Conservation (phyloP, 805 yeast genomes). For the Candida vartiovaarae region DNA sequence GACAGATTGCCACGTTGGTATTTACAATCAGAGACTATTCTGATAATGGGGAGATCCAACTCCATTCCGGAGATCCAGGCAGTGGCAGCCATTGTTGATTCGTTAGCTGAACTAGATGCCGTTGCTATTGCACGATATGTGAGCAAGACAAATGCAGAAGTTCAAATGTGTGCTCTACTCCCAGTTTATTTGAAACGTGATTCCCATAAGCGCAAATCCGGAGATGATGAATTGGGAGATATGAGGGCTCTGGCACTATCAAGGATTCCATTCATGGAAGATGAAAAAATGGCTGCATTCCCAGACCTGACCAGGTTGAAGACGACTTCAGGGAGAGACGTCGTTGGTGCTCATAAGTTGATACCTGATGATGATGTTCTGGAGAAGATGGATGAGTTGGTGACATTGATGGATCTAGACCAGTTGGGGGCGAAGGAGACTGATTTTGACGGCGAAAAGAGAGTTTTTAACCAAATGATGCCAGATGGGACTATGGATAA, state of each 20-base stretch:
- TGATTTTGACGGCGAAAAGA: slow-evolving; percentile 17
- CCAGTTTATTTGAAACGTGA: slow-evolving; percentile 35
- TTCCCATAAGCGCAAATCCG: slow-evolving; percentile 18
- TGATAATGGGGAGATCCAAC: slow-evolving; percentile 39
- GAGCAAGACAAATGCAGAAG: slow-evolving; percentile 38
- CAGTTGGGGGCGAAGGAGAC: slow-evolving; percentile 13
- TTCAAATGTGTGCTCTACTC: slow-evolving; percentile 45
- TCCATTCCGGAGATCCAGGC: slow-evolving; percentile 33
- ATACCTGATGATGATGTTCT: slow-evolving; percentile 34
- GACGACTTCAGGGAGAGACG: slow-evolving; percentile 25
- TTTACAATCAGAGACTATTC: slow-evolving; percentile 50
- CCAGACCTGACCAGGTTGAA: slow-evolving; percentile 29
- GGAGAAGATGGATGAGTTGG: slow-evolving; percentile 34
- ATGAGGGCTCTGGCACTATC: slow-evolving; percentile 41
- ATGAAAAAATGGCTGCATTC: slow-evolving; percentile 56
- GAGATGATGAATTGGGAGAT: slow-evolving; percentile 14
- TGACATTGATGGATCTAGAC: slow-evolving; percentile 39
- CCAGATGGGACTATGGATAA: background rate
- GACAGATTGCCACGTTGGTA: slow-evolving; percentile 49
- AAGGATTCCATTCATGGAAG: slow-evolving; percentile 69
- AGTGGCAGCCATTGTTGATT: slow-evolving; percentile 42
- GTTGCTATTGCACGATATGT: slow-evolving; percentile 63
- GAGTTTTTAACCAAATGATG: slow-evolving; percentile 16
- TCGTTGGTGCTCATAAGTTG: slow-evolving; percentile 19
- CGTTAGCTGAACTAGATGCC: slow-evolving; percentile 39